phyloP scores from a whole-genome alignment of 2,329 filamentous ascomycete species.

The Aspergillus udagawae region DNA sequence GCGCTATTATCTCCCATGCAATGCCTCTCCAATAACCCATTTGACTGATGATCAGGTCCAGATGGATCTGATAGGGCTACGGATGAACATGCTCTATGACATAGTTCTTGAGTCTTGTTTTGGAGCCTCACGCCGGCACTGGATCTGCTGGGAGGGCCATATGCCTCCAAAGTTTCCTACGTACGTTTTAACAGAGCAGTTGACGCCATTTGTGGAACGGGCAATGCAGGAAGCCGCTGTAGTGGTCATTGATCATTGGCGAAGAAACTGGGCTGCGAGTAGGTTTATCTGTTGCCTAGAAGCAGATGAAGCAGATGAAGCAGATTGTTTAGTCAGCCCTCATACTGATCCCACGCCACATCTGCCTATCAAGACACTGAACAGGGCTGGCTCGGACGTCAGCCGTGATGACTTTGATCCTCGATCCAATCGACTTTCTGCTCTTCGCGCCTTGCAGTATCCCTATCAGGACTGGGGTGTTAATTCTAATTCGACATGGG shows the following conservation, averaged over 20 bases:
- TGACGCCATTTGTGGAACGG: neutral
- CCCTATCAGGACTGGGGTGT: too few species aligned
- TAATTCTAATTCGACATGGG: too few species aligned
- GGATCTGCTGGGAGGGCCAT: neutral
- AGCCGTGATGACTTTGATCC: too few species aligned
- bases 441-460: too few species aligned
- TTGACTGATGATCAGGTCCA: neutral
- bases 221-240: neutral
- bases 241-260: neutral
- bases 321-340: too few species aligned
- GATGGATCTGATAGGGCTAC: neutral
- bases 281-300: too few species aligned
- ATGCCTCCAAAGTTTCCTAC: neutral
- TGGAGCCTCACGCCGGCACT: neutral
- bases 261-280: neutral
- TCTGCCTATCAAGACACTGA: too few species aligned
- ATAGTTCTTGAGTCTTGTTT: neutral
- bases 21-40: neutral
- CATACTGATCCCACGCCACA: too few species aligned
- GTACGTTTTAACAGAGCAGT: neutral
- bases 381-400: too few species aligned
- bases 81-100: neutral
- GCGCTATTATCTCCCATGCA: neutral
- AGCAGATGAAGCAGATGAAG: too few species aligned
- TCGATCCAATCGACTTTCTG: too few species aligned